Evolutionary conservation across 2,329 filamentous ascomycete species (phyloP).

Genomic region (Seiridium unicorne): DNA sequence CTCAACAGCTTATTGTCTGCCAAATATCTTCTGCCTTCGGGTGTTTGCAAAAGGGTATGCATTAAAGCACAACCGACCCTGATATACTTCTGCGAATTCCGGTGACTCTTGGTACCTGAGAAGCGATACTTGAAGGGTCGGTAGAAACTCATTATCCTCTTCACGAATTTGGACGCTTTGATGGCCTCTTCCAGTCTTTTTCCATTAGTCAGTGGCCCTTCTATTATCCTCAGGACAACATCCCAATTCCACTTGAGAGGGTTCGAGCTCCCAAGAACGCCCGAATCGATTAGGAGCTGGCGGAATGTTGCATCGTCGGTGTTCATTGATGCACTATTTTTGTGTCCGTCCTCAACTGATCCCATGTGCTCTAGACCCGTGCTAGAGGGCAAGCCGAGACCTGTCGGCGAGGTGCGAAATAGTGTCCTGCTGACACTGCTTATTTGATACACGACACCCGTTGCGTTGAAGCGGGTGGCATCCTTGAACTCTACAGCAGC

Average conservation of each 20-base stretch:
- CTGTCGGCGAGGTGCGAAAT: constrained; percentile 69
- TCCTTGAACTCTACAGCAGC: constrained; percentile 70
- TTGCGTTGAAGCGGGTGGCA: constrained; percentile 75
- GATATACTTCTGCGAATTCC: constrained; percentile 92
- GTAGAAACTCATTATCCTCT: constrained; percentile 91
- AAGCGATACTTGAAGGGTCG: constrained; percentile 97
- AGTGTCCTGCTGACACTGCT: constrained; percentile 94
- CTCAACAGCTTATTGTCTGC: constrained; percentile 89
- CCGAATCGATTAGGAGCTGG: constrained; percentile 70
- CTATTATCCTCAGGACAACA: constrained; percentile 83
- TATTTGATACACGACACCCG: constrained; percentile 93
- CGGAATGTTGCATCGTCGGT: constrained; percentile 64
- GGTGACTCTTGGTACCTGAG: constrained; percentile 83
- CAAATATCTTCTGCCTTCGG: constrained; percentile 81
- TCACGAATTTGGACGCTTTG: constrained; percentile 93
- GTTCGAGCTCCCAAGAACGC: constrained; percentile 85
- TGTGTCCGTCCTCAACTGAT: constrained; percentile 56
- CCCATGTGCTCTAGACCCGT: constrained; percentile 47
- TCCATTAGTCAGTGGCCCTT: constrained; percentile 86
- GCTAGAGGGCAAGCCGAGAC: constrained; percentile 38
- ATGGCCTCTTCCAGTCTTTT: constrained; percentile 93
- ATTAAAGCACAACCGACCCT: constrained; percentile 86
- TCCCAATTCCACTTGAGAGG: constrained; percentile 98
- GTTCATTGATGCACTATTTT: constrained; percentile 45
- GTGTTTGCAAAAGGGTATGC: constrained; percentile 79